Base-by-base conservation (phyloP, 2,329 filamentous ascomycete genomes). In the Paraphoma chrysanthemicola region DNA sequence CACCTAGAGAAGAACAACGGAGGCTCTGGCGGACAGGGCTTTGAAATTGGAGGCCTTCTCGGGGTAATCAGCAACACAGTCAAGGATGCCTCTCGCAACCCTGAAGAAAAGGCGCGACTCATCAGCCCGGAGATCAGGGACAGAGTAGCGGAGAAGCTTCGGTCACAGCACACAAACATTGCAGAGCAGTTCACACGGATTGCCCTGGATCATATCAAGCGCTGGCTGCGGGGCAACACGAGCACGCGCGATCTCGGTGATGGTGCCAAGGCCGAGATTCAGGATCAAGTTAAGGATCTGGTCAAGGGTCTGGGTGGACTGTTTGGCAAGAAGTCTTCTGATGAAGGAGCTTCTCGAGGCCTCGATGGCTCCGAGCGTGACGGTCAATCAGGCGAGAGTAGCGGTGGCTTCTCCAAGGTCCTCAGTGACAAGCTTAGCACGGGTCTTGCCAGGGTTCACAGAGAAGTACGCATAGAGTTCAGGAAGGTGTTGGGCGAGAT, bases 51-150 rank as follows among this genome's bases (percentile, higher is more conserved):
- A 12, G 69, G 69, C 1, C 48, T 72, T 4, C 61, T 72, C 9
- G 69, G 67, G 29, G 59, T 69, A 17, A 61, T 72, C 18, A 71
- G 67, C 54, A 64, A 52, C 41, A 72, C 68, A 0, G 56, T 72
- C 42, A 72, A 72, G 44, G 66, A 72, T 30, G 67, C 66, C 1
- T 70, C 68, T 12, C 64, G 60, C 9, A 69, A 71, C 18, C 68
- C 69, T 0, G 69, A 72, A 44, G 68, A 71, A 28, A 71, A 70
- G 17, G 69, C 69, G 6, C 61, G 68, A 17, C 60, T 72, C 17
- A 72, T 72, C 28, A 72, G 69, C 42, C 69, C 69, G 5, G 69
- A 72, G 44, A 72, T 72, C 56, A 72, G 70, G 46, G 56, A 70
- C 39, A 60, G 61, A 41, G 67, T 72, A 3, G 68, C 60, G 5